Conservation (phyloP, 2,329 filamentous ascomycete species). For the Nigrospora osmanthi region DNA sequence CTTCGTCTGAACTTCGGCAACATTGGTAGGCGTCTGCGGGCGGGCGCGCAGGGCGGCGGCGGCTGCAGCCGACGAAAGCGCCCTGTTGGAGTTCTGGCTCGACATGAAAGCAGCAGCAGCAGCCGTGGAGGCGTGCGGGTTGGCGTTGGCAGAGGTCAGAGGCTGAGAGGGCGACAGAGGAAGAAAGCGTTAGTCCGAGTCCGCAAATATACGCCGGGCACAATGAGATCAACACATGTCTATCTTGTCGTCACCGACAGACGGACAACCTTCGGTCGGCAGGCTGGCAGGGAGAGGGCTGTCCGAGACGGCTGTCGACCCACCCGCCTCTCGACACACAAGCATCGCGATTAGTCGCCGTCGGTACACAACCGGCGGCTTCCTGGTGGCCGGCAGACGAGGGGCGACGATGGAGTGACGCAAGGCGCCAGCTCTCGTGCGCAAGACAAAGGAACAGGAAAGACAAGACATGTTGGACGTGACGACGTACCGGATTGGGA, state of each 20-base stretch:
- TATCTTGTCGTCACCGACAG: not conserved
- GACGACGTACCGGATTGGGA: slow-evolving; percentile 38
- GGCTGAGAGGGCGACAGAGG: slow-evolving; percentile 36
- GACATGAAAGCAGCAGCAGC: slow-evolving; percentile 73
- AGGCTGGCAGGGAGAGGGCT: not conserved
- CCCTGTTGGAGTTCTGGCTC: slow-evolving; percentile 46
- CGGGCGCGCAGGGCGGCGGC: slow-evolving; percentile 76
- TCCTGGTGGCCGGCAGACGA: not conserved
- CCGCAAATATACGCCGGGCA: slow-evolving; percentile 5
- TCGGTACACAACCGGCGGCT: not conserved
- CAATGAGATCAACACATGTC: not conserved
- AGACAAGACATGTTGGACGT: slow-evolving; percentile 6
- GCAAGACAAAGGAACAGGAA: slow-evolving; percentile 3
- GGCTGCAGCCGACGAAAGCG: slow-evolving; percentile 77
- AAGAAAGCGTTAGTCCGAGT: slow-evolving; percentile 8
- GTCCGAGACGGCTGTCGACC: not conserved
- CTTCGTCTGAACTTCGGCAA: slow-evolving; percentile 81
- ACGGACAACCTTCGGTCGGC: too few relatives aligned
- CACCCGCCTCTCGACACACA: not conserved
- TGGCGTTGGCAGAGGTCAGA: slow-evolving; percentile 55
- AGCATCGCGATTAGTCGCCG: not conserved
- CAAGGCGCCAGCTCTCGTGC: not conserved
- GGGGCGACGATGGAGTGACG: not conserved
- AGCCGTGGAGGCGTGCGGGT: slow-evolving; percentile 68
- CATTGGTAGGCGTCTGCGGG: slow-evolving; percentile 68